Percentiles rank a stretch among this genome's conserved stretches.
These are phyloP conservation scores for Phytomonas francai DNA, from an alignment of 208 protist species.

Conservation along the genomic window DNA sequence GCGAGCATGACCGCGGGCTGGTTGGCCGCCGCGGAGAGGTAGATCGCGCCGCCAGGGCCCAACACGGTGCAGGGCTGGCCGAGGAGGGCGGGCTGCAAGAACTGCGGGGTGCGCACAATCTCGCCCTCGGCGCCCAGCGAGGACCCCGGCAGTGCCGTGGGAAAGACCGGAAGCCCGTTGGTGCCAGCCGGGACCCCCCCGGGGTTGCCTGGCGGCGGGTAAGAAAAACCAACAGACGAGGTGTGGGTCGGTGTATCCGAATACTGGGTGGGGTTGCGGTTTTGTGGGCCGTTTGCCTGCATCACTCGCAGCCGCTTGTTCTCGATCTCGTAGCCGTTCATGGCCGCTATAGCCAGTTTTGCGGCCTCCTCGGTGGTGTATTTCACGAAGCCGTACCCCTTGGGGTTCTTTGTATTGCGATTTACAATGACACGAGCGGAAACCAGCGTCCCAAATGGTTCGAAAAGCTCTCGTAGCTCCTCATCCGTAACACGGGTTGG, in stretches of 20 bases:
- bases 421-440: constrained; percentile 86
- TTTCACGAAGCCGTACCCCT: constrained; percentile 86
- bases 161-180: background rate
- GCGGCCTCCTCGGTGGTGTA: constrained; percentile 46
- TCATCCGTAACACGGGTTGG: constrained; percentile 72
- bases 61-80: constrained; percentile 17
- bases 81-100: background rate
- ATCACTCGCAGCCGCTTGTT: constrained; percentile 63
- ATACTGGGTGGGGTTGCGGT: constrained; percentile 13
- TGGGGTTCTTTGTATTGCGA: constrained; percentile 62
- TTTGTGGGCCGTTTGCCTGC: constrained; percentile 36
- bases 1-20: constrained; percentile 20
- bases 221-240: background rate
- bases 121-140: background rate
- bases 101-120: constrained; percentile 3
- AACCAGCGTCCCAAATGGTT: constrained; percentile 79
- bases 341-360: constrained; percentile 31
- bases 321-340: constrained; percentile 56
- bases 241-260: background rate
- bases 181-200: background rate
- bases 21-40: constrained; percentile 6
- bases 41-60: constrained; percentile 17
- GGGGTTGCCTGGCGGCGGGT: background rate
- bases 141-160: constrained; percentile 1
- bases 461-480: constrained; percentile 63